Conservation (phyloP, 495 filamentous ascomycete species). For the Daldinia childiae region DNA sequence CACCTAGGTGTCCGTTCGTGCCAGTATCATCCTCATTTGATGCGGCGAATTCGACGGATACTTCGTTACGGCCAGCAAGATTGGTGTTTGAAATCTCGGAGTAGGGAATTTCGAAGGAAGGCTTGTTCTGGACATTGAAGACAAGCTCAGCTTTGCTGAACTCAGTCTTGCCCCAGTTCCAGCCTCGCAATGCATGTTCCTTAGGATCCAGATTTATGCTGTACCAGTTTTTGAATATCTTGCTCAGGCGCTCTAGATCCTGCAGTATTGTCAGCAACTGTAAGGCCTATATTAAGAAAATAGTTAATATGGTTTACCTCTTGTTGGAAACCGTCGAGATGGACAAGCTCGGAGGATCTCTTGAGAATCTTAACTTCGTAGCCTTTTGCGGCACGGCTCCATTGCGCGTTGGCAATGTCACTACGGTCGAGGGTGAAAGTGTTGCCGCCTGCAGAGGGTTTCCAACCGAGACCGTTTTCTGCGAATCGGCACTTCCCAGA, state of each 20-base stretch:
- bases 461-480: slow-evolving; percentile 94
- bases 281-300: background rate
- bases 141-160: slow-evolving; percentile 93
- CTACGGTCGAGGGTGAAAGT: slow-evolving; percentile 88
- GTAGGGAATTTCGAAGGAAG: slow-evolving; percentile 97
- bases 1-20: slow-evolving; percentile 78
- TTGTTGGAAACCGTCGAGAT: slow-evolving; percentile 93
- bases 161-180: slow-evolving; percentile 99
- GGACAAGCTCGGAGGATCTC: slow-evolving; percentile 83
- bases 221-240: slow-evolving; percentile 96
- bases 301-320: slow-evolving; percentile 65
- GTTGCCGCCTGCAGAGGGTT: slow-evolving; percentile 83
- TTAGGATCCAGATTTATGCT: slow-evolving; percentile 88
- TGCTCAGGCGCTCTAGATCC: slow-evolving; percentile 89
- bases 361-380: slow-evolving; percentile 92
- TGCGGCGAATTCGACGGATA: slow-evolving; percentile 92
- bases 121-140: slow-evolving; percentile 97
- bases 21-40: slow-evolving; percentile 72
- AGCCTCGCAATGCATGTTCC: slow-evolving; percentile 94
- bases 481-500: slow-evolving; percentile 92
- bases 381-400: slow-evolving; percentile 92
- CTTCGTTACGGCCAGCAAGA: slow-evolving; percentile 95
- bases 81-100: slow-evolving; percentile 98
- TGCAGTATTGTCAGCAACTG: slow-evolving; percentile 46
- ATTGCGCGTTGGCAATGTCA: slow-evolving; percentile 86